These are phyloP conservation scores for Apophysomyces variabilis DNA, from an alignment of 371 early-diverging fungal species.

Conservation along the genomic window DNA sequence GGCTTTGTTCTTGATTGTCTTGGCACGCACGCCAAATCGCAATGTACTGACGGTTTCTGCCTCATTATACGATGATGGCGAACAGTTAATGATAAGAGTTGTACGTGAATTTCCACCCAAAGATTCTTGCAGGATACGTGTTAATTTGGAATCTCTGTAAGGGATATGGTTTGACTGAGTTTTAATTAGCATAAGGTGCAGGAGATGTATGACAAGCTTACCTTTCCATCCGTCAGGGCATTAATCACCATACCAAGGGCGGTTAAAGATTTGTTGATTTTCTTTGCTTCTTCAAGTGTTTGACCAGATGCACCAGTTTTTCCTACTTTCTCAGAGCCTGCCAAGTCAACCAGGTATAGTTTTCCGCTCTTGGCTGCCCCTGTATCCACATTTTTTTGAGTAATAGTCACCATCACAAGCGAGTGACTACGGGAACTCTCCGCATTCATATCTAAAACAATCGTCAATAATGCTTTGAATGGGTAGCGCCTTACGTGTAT, in stretches of 20 bases:
- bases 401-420: slow-evolving; percentile 89
- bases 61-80: slow-evolving; percentile 65
- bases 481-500: slow-evolving; percentile 64
- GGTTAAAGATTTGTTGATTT: slow-evolving; percentile 98
- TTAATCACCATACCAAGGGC: slow-evolving; percentile 99
- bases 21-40: slow-evolving; percentile 84
- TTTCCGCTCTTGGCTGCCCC: slow-evolving; percentile 84
- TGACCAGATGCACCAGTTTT: slow-evolving; percentile 98
- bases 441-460: slow-evolving; percentile 86
- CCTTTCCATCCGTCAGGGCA: slow-evolving; percentile 90
- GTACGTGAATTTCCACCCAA: slow-evolving; percentile 83
- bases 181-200: slow-evolving; percentile 9
- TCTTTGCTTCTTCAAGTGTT: slow-evolving; percentile 98
- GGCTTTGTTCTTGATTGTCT: slow-evolving; percentile 90
- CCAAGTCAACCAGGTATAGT: slow-evolving; percentile 86
- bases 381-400: slow-evolving; percentile 81
- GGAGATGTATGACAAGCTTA: slow-evolving; percentile 22
- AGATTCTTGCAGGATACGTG: slow-evolving; percentile 86
- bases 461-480: slow-evolving; percentile 6
- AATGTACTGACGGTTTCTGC: slow-evolving; percentile 88
- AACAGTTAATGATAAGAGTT: slow-evolving; percentile 83
- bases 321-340: slow-evolving; percentile 94
- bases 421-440: slow-evolving; percentile 94
- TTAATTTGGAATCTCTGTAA: slow-evolving; percentile 93
- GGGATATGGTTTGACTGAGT: slow-evolving; percentile 71